Evolutionary conservation across 352 stramenopile genomes (phyloP), one percentile per base, ranked within the genome.

Genomic region (Pythium phragmiticola): DNA sequence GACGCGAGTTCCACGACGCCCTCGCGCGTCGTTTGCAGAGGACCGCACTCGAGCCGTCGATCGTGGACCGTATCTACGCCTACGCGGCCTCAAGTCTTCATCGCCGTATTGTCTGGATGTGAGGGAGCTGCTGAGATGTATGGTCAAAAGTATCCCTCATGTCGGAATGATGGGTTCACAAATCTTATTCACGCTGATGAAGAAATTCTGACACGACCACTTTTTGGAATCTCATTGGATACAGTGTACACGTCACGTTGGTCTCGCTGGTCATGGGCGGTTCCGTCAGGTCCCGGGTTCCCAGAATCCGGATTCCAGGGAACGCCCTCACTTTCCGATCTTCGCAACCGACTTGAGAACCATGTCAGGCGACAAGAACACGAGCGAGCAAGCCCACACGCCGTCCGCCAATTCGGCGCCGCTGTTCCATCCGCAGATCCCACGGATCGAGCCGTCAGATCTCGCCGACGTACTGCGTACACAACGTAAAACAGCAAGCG

Each of bases 101-200:
- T 36, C 75, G 75, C 13, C 57, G 70, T 12, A 46, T 84, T 19
- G 17, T 68, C 14, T 88, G 73, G 75, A 66, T 63, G 26, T 83
- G 19, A 45, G 19, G 0, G 33, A 33, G 41, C 26, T n/a, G 26
- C 7, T 41, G 26, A 28, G 16, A 34, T 42, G 23, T 12, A 41
- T 26, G 11, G 17, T 26, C 26, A 30, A 39, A 23, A 39, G 51
- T 21, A 16, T 7, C 51, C 45, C 34, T 17, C 51, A 57, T 57
- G 14, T n/a, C 26, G 12, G 33, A 45, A 57, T 26, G 43, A 19
- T 63, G 7, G 26, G 26, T 30, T 30, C 26, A 30, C 26, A 30
- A 30, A 39, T 39, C 7, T 13, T 12, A 39, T 2, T 39, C 34
- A 39, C 26, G 26, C 2, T 30, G 26, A 30, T 30, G 26, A 30